These are phyloP conservation scores for Conticribra weissflogii DNA, from an alignment of 108 stramenopile species.

Conservation along the genomic window DNA sequence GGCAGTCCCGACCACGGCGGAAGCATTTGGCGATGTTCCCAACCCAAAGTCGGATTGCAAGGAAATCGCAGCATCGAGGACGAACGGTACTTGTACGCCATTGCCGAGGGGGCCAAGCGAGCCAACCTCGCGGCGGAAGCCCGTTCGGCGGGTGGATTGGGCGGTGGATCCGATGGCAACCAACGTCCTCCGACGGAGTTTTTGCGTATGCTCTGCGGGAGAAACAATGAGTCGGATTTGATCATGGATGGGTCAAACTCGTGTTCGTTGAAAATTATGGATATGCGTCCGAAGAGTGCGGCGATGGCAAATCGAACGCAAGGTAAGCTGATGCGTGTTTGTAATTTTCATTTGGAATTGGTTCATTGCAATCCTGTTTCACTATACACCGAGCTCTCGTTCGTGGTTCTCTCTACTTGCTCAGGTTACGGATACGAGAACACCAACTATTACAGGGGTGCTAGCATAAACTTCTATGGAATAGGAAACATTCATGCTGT, in stretches of 20 bases:
- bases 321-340: slow-evolving; percentile 15
- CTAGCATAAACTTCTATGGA: slow-evolving; percentile 82
- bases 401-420: too few species aligned
- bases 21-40: slow-evolving; percentile 92
- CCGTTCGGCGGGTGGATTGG: slow-evolving; percentile 27
- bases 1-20: slow-evolving; percentile 69
- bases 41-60: slow-evolving; percentile 96
- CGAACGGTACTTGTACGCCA: slow-evolving; percentile 75
- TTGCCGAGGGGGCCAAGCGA: slow-evolving; percentile 71
- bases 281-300: slow-evolving; percentile 81
- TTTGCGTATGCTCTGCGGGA: slow-evolving; percentile 61
- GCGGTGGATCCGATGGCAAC: slow-evolving; percentile 6
- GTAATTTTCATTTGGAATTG: neutral
- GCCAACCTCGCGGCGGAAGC: slow-evolving; percentile 58
- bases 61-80: slow-evolving; percentile 89
- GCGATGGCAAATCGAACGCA: slow-evolving; percentile 90
- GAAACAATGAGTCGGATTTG: slow-evolving; percentile 52
- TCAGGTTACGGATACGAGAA: slow-evolving; percentile 89
- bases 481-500: slow-evolving; percentile 92
- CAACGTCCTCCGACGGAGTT: slow-evolving; percentile 36
- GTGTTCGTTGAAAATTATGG: slow-evolving; percentile 85
- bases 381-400: too few species aligned
- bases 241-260: slow-evolving; percentile 43
- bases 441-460: slow-evolving; percentile 80
- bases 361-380: neutral